A percentile compares a stretch with the other conserved stretches of the same genome.
Conservation (phyloP, 2,329 filamentous ascomycete genomes). For the Penicillium sp. region DNA sequence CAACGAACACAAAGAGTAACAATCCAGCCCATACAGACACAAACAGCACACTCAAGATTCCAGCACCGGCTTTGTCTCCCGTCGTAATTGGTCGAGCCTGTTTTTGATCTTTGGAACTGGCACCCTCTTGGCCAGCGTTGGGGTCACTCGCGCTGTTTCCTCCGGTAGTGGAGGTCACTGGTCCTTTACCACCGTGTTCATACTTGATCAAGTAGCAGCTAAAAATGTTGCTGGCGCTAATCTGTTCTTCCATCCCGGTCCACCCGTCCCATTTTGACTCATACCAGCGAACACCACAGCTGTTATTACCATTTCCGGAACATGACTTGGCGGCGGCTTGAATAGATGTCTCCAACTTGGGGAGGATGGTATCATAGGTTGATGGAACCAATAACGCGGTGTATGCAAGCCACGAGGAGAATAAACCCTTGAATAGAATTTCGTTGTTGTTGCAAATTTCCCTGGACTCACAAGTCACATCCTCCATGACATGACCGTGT, state of each 20-base stretch:
- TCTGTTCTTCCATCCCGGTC: conserved; percentile 69
- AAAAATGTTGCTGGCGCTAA: conserved; percentile 68
- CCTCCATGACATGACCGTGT: conserved; percentile 52
- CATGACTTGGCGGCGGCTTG: conserved; percentile 66
- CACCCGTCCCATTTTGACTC: conserved; percentile 57
- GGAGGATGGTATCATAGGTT: conserved; percentile 59
- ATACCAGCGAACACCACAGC: conserved; percentile 69
- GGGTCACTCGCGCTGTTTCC: conserved; percentile 55
- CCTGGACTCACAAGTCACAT: conserved; percentile 51
- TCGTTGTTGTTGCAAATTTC: conserved; percentile 69
- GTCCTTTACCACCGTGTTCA: conserved; percentile 49
- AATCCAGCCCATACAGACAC: conserved; percentile 33
- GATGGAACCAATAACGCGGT: conserved; percentile 66
- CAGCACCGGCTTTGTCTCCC: conserved; percentile 45
- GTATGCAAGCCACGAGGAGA: conserved; percentile 68
- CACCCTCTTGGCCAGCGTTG: conserved; percentile 33
- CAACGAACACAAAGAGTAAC: conserved; percentile 38
- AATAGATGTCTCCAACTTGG: conserved; percentile 62
- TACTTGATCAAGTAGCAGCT: conserved; percentile 61
- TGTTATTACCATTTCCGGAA: conserved; percentile 61
- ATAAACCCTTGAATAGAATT: conserved; percentile 72
- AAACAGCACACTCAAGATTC: conserved; percentile 41
- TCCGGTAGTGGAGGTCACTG: conserved; percentile 51
- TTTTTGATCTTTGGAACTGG: not conserved
- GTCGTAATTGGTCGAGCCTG: conserved; percentile 30